Evolutionary conservation across 140 eudicot genomes (phyloP), one percentile per base, ranked within the genome.

Genomic region (Anethum foeniculum): DNA sequence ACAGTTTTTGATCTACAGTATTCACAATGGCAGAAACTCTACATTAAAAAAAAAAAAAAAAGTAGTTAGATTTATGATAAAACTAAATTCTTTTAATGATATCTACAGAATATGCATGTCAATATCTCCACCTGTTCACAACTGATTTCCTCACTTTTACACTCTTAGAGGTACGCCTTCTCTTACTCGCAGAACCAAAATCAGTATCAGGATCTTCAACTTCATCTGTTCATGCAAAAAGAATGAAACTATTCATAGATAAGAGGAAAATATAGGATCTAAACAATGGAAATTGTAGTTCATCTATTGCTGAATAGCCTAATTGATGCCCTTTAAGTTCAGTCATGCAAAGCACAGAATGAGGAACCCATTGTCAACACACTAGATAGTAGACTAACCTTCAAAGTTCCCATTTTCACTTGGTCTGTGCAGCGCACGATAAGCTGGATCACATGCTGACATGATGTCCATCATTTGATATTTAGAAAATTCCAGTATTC

Each of bases 401-500:
- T 87, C 95, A 80, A 84, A 71, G 41, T 80, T 80, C 77, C 88
- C 92, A 84, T 84, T 87, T 64, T 88, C 91, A 69, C 25, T 85
- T 80, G 99, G 94, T 87, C 89, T 92, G 86, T 82, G 94, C 85
- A 90, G 75, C 44, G 97, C 87, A 71, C 97, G 97, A 82, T 82
- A 87, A 62, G 85, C 83, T 79, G 99, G 92, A 84, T 95, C 97
- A 87, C 88, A 84, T 77, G 97, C 91, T 79, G 89, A 80, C 95
- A 95, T 95, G 80, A 91, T 86, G 64, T 91, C 99, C 81, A 85
- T 82, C 76, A 92, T 85, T 83, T 95, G 99, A 82, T 89, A 94
- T 85, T 94, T 90, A 64, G 89, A 85, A 83, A 95, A 95, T 85
- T 95, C 99, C 87, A 95, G 87, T 47, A 95, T 91, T 85, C 99